Evolutionary conservation across 2,329 filamentous ascomycete genomes (phyloP).

Genomic region (Emmonsiellopsis sp.): DNA sequence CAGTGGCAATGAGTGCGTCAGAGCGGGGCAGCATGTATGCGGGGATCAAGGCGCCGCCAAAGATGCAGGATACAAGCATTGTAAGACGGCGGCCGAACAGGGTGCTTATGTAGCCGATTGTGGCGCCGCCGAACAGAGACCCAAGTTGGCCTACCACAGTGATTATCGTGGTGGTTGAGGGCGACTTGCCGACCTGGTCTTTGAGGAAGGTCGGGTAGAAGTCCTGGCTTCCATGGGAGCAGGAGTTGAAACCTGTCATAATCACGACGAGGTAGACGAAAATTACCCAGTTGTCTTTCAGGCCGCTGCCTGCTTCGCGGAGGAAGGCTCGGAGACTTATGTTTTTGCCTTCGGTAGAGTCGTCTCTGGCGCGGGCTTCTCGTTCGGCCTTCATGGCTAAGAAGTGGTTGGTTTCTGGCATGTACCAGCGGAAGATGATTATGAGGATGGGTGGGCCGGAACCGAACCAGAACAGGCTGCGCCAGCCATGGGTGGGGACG

Average conservation of each 20-base stretch:
- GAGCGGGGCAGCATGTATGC: conserved; percentile 65
- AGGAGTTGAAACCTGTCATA: conserved; percentile 80
- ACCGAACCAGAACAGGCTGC: conserved; percentile 83
- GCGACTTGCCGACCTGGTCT: conserved; percentile 49
- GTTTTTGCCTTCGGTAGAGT: background rate
- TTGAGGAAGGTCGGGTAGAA: conserved; percentile 52
- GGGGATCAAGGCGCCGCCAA: conserved; percentile 71
- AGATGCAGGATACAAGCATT: conserved; percentile 54
- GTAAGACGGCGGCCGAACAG: conserved; percentile 60
- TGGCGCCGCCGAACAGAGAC: conserved; percentile 58
- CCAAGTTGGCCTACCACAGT: conserved; percentile 66
- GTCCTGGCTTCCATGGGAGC: conserved; percentile 64
- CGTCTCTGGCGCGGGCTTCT: background rate
- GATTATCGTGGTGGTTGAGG: conserved; percentile 56
- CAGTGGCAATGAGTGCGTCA: conserved; percentile 62
- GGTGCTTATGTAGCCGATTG: conserved; percentile 59
- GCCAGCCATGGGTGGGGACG: conserved; percentile 68
- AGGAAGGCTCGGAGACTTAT: conserved; percentile 3
- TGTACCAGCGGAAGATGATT: conserved; percentile 65
- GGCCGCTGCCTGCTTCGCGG: conserved; percentile 3
- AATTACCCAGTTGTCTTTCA: conserved; percentile 30
- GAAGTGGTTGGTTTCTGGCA: conserved; percentile 72
- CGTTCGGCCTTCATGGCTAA: conserved; percentile 29
- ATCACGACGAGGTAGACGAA: conserved; percentile 74
- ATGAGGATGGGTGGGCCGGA: conserved; percentile 71